phyloP scores from a whole-genome alignment of 345 rosid genomes.

The Eutrema heterophyllum region DNA sequence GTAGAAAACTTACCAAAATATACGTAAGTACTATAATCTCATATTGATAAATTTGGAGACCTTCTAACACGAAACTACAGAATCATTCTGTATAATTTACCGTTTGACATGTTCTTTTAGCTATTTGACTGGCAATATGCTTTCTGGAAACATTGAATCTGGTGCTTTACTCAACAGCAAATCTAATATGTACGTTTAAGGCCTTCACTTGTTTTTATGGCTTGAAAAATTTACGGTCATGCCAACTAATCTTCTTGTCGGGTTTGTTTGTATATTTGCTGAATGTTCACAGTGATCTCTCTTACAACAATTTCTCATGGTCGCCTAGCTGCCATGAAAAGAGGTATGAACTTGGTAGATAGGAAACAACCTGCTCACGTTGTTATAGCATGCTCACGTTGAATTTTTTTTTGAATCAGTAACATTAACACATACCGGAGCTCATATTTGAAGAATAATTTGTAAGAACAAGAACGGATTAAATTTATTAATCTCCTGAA shows the following conservation, averaged over 20 bases:
- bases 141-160: no score
- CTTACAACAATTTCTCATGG: constrained; percentile 21
- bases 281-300: constrained; percentile 12
- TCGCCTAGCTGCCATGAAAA: background rate
- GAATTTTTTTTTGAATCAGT: constrained; percentile 3
- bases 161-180: background rate
- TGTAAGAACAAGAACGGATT: no score
- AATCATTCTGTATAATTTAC: no score
- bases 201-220: background rate
- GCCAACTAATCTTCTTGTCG: background rate
- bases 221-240: background rate
- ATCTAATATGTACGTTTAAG: constrained; percentile 7
- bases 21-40: no score
- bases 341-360: background rate
- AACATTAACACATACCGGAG: constrained; percentile 9
- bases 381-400: background rate
- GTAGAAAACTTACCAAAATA: no score
- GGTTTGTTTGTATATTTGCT: background rate
- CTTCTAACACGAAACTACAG: no score
- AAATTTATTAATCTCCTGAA: no score
- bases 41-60: no score
- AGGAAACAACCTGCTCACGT: no score
- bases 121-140: no score
- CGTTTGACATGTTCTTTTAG: no score
- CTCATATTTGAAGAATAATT: constrained; percentile 1